These are phyloP conservation scores for Coniophora puteana DNA, from an alignment of 1,284 basidiomycete species.

Conservation along the genomic window DNA sequence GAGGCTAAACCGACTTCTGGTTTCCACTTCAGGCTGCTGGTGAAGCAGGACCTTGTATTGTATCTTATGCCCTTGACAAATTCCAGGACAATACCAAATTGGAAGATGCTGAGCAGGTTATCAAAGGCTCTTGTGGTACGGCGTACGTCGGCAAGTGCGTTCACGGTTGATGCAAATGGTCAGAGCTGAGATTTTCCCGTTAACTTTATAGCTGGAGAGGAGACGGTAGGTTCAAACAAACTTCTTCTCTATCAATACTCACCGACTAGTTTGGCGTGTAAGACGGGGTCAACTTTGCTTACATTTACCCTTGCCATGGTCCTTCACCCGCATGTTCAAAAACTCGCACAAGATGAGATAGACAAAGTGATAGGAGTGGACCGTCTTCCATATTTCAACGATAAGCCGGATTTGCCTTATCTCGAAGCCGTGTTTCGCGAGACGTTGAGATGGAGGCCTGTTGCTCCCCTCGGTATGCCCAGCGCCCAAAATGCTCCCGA, in stretches of 20 bases:
- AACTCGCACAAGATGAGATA: conserved; percentile 29
- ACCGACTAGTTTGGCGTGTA: neutral
- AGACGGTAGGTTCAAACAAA: neutral
- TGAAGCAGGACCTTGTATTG: too few species aligned
- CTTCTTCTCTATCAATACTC: neutral
- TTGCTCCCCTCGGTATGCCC: neutral
- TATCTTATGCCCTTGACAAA: too few species aligned
- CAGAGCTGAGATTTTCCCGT: conserved; percentile 8
- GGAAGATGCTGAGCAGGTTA: too few species aligned
- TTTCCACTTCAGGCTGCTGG: too few species aligned
- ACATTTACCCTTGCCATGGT: conserved; percentile 26
- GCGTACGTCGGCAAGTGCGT: conserved; percentile 27
- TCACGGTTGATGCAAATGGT: neutral
- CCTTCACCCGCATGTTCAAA: conserved; percentile 22
- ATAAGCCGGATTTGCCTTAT: conserved; percentile 29
- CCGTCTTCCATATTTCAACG: conserved; percentile 31
- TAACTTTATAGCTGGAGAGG: conserved; percentile 1
- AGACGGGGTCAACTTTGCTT: conserved; percentile 20
- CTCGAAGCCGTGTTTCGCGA: conserved; percentile 31
- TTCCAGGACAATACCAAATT: too few species aligned
- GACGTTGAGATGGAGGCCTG: conserved; percentile 11
- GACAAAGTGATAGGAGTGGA: conserved; percentile 28
- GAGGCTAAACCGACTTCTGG: too few species aligned
- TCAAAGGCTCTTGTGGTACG: conserved; percentile 24
- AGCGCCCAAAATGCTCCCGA: neutral